These are phyloP conservation scores for Dryas alaskensis DNA, from an alignment of 306 rosid species.

Conservation along the genomic window DNA sequence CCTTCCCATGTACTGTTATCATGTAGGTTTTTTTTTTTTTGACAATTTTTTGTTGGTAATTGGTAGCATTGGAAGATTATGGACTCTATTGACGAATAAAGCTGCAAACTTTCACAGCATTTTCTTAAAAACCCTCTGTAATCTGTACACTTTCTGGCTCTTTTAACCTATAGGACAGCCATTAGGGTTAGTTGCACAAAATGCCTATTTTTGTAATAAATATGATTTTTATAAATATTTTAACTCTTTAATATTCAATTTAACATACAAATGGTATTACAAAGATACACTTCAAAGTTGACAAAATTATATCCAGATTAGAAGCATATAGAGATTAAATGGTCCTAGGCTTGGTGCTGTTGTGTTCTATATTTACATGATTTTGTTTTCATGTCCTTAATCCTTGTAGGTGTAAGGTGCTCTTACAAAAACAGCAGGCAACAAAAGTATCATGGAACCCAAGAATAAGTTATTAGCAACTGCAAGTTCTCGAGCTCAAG, in stretches of 20 bases:
- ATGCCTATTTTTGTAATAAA: background rate
- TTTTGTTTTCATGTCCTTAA: background rate
- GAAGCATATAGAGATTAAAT: background rate
- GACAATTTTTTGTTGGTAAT: background rate
- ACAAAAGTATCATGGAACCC: background rate
- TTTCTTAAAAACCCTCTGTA: too few relatives aligned
- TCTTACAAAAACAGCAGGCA: background rate
- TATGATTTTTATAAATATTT: background rate
- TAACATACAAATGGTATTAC: background rate
- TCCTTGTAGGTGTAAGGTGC: slow-evolving; percentile 2
- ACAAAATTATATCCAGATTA: background rate
- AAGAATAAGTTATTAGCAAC: slow-evolving; percentile 2
- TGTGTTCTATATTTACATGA: background rate
- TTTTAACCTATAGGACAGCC: background rate
- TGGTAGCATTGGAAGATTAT: background rate
- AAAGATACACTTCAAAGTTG: background rate
- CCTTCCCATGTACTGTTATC: background rate
- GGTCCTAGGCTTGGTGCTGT: background rate
- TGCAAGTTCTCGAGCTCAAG: background rate
- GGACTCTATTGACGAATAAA: background rate
- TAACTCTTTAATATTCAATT: background rate
- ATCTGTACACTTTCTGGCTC: background rate
- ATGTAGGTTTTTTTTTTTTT: background rate
- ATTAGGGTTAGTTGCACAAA: background rate
- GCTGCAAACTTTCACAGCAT: background rate